Evolutionary conservation across 192 early-diverging fungal species (phyloP).

Genomic region (Rhizophagus sp.): DNA sequence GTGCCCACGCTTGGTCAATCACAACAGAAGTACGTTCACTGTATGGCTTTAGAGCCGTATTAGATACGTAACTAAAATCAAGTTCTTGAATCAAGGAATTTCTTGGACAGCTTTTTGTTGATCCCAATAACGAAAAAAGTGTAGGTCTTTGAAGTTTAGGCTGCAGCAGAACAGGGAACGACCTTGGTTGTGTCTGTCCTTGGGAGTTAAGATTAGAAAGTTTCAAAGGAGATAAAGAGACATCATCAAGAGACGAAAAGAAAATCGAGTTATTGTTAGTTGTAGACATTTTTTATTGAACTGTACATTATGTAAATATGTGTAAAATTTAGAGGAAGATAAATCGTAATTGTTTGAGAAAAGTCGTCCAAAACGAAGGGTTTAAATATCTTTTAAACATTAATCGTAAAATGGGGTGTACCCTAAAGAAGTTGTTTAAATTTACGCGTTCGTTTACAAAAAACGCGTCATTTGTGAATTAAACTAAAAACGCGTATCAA

Average conservation of each 20-base stretch:
- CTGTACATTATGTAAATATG: too few relatives aligned
- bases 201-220: not conserved
- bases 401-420: not conserved
- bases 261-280: not conserved
- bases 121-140: not conserved
- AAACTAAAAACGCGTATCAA: not conserved
- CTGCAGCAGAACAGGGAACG: not conserved
- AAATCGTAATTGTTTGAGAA: too few relatives aligned
- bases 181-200: not conserved
- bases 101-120: not conserved
- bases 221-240: not conserved
- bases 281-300: not conserved
- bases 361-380: not conserved
- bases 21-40: not conserved
- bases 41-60: not conserved
- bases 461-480: not conserved
- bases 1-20: not conserved
- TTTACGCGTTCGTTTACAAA: not conserved
- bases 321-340: too few relatives aligned
- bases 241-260: not conserved
- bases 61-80: not conserved
- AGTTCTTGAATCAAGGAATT: not conserved
- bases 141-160: not conserved
- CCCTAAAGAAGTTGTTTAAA: not conserved
- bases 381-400: not conserved